Evolutionary conservation across 176 grass and related monocot genomes (phyloP).

Genomic region (Rhynchospora tenuis): DNA sequence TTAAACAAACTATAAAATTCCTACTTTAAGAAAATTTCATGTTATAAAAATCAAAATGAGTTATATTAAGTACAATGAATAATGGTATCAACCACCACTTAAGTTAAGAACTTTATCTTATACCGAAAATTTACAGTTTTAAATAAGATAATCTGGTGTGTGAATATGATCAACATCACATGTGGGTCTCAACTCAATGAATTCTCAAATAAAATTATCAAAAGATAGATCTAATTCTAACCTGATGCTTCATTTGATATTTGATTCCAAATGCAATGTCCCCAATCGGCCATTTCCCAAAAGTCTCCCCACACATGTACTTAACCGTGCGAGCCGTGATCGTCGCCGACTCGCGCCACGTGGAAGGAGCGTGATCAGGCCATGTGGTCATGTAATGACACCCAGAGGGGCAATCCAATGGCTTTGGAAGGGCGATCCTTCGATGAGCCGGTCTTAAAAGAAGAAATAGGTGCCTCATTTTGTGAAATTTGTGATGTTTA

Average conservation of each 20-base stretch:
- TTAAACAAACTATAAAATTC: no score
- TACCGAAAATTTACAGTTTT: neutral
- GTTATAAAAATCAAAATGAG: no score
- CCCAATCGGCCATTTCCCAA: slow-evolving; percentile 50
- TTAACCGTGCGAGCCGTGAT: slow-evolving; percentile 41
- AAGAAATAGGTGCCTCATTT: slow-evolving; percentile 19
- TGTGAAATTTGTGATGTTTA: neutral
- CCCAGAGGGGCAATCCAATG: neutral
- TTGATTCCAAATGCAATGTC: slow-evolving; percentile 61
- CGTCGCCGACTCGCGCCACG: slow-evolving; percentile 41
- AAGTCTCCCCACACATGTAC: slow-evolving; percentile 35
- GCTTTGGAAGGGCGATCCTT: neutral
- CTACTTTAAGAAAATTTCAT: no score
- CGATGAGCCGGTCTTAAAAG: neutral
- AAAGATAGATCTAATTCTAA: neutral
- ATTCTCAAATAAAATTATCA: neutral
- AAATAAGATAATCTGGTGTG: neutral
- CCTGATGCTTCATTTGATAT: slow-evolving; percentile 65
- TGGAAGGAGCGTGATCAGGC: slow-evolving; percentile 34
- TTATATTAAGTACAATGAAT: no score
- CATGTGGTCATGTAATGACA: slow-evolving; percentile 3
- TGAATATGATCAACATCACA: neutral
- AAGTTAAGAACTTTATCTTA: neutral
- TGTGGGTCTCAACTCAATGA: neutral
- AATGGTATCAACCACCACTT: no score